A percentile compares a stretch with the other conserved stretches of the same genome.
Conservation (phyloP, 345 rosid genomes). For the Syzygium jambos region DNA sequence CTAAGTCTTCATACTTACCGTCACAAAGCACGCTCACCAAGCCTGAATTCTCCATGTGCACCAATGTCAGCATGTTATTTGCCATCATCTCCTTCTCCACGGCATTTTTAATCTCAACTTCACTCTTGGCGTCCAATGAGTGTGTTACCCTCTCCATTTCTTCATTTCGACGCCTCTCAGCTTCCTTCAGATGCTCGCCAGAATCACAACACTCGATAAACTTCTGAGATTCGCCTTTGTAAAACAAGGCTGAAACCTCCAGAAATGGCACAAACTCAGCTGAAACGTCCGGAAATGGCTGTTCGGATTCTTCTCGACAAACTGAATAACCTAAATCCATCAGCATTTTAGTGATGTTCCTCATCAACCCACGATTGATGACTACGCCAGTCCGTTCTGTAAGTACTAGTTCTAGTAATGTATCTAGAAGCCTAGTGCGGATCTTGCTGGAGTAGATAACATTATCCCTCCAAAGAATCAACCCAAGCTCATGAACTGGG, state of each 20-base stretch:
- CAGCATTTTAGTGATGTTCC: conserved; percentile 84
- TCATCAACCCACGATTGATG: conserved; percentile 80
- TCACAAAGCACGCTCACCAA: conserved; percentile 83
- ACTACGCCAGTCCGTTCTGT: conserved; percentile 86
- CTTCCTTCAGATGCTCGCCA: conserved; percentile 82
- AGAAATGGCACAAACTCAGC: conserved; percentile 47
- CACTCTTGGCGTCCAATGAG: conserved; percentile 85
- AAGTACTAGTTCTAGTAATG: conserved; percentile 71
- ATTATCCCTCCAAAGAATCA: conserved; percentile 85
- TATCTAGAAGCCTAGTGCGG: conserved; percentile 54
- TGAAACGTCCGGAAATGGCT: conserved; percentile 76
- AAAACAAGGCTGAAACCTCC: conserved; percentile 85
- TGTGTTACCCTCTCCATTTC: conserved; percentile 91
- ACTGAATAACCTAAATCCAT: conserved; percentile 89
- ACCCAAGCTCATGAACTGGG: conserved; percentile 90
- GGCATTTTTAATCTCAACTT: conserved; percentile 76
- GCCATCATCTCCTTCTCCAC: conserved; percentile 98
- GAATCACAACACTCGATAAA: conserved; percentile 88
- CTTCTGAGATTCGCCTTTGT: conserved; percentile 75
- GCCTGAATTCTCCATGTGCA: conserved; percentile 97
- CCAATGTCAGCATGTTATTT: conserved; percentile 82
- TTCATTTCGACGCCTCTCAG: conserved; percentile 81
- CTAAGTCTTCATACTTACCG: conserved; percentile 77
- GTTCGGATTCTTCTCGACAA: conserved; percentile 93
- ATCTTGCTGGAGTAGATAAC: conserved; percentile 68